Evolutionary conservation across 2,329 filamentous ascomycete genomes (phyloP), one percentile per base, ranked within the genome.

Genomic region (Whalleya microplaca): DNA sequence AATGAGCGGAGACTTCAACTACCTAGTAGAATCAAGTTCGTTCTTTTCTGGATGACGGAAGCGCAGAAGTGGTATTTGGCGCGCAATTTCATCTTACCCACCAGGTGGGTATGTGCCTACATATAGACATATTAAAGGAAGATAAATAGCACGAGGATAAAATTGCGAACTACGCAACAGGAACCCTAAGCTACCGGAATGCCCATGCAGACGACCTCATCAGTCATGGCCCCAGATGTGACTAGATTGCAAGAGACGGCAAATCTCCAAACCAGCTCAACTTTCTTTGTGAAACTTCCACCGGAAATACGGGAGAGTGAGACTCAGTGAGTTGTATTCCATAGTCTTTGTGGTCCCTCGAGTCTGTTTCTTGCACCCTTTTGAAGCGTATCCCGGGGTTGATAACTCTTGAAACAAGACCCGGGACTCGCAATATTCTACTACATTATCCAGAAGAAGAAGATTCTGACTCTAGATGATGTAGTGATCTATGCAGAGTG

Each of bases 271-370:
- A 49, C 56, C 19, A 27, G 52, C 12, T 66, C 59, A 6, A 48
- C 3, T 2, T 59, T 68, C 45, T 66, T 64, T 41, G 53, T 61
- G 3, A 53, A 40, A 20, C 46, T 66, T 3, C 58, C 63, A n/a
- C 44, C 57, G 5, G 64, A 68, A 48, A 61, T 66, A 9, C 48
- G 65, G 29, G 59, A 66, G 21, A 64, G 23, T 27, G n/a, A n/a
- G n/a, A n/a, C n/a, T n/a, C n/a, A n/a, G n/a, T n/a, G 23, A 27
- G 23, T 27, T 4, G 9, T 27, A 27, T 27, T 9, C 23, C 9
- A 27, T 4, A 9, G 4, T 27, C 4, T 27, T 27, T 27, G 9
- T 27, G 23, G 4, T 9, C 23, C 23, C 23, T 27, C 9, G 23
- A 27, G 4, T 27, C 23, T 9, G 4, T 27, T 27, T 27, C 23